Conservation (phyloP, 2,329 filamentous ascomycete species). For the Cadophora sp. region DNA sequence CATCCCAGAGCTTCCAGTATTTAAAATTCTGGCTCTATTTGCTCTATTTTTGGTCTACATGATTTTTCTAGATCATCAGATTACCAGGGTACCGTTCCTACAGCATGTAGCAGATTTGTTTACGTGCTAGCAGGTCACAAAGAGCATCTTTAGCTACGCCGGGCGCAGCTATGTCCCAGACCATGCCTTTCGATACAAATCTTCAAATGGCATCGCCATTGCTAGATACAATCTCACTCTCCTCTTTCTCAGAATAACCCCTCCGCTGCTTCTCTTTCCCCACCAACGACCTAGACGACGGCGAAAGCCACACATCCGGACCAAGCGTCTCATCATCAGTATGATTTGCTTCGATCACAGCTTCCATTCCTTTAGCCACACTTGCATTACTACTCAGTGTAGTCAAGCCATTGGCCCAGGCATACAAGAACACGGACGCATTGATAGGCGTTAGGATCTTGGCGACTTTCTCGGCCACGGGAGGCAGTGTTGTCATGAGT, state of each 20-base stretch:
- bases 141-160: not conserved
- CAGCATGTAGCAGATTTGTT: not conserved
- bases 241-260: slow-evolving; percentile 16
- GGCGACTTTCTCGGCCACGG: slow-evolving; percentile 51
- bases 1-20: not conserved
- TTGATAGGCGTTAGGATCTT: slow-evolving; percentile 64
- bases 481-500: slow-evolving; percentile 51
- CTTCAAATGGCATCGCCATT: slow-evolving; percentile 12
- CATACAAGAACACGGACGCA: slow-evolving; percentile 70
- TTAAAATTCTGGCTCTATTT: not conserved
- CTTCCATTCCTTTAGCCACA: slow-evolving; percentile 67
- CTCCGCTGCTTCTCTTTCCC: slow-evolving; percentile 63
- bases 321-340: slow-evolving; percentile 57
- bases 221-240: not conserved
- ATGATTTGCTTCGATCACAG: slow-evolving; percentile 58
- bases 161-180: not conserved
- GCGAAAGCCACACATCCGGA: slow-evolving; percentile 69
- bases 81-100: not conserved
- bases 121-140: not conserved
- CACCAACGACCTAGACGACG: slow-evolving; percentile 69
- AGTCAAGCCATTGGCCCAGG: slow-evolving; percentile 64
- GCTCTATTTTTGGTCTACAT: not conserved
- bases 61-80: not conserved
- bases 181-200: not conserved
- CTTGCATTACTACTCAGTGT: slow-evolving; percentile 72